These are phyloP conservation scores for Cephaloascus albidus DNA, from an alignment of 805 yeast genomes.

Conservation along the genomic window DNA sequence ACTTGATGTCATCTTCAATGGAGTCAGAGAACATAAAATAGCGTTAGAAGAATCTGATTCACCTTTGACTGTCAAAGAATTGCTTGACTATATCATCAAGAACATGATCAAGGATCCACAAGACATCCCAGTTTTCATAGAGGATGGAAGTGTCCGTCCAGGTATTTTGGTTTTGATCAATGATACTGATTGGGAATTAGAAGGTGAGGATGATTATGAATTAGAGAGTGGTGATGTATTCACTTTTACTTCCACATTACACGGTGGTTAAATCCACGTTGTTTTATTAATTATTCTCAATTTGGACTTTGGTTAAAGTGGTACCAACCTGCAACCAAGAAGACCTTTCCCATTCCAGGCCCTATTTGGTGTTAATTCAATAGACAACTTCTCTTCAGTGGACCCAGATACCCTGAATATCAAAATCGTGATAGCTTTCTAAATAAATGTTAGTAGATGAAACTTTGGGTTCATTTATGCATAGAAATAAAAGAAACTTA, in stretches of 20 bases:
- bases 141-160: slow-evolving; percentile 77
- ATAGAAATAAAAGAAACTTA: slow-evolving; percentile 8
- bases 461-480: neutral
- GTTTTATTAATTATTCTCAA: neutral
- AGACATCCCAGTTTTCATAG: slow-evolving; percentile 68
- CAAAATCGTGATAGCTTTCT: slow-evolving; percentile 10
- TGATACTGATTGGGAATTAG: slow-evolving; percentile 95
- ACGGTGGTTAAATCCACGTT: slow-evolving; percentile 60
- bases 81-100: slow-evolving; percentile 44
- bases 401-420: slow-evolving; percentile 8
- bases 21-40: slow-evolving; percentile 44
- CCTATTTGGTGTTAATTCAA: slow-evolving; percentile 31
- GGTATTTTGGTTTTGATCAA: slow-evolving; percentile 88
- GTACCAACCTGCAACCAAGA: slow-evolving; percentile 56
- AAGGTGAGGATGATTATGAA: slow-evolving; percentile 78
- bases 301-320: slow-evolving; percentile 17
- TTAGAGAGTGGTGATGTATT: slow-evolving; percentile 69
- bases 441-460: slow-evolving; percentile 5
- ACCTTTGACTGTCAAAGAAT: slow-evolving; percentile 29
- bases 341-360: slow-evolving; percentile 61
- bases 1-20: slow-evolving; percentile 66
- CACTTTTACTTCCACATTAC: slow-evolving; percentile 87
- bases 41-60: slow-evolving; percentile 32
- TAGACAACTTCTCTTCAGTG: slow-evolving; percentile 4
- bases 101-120: slow-evolving; percentile 50